Evolutionary conservation across 176 grass and related monocot genomes (phyloP).

Genomic region (Zoysia japonica): DNA sequence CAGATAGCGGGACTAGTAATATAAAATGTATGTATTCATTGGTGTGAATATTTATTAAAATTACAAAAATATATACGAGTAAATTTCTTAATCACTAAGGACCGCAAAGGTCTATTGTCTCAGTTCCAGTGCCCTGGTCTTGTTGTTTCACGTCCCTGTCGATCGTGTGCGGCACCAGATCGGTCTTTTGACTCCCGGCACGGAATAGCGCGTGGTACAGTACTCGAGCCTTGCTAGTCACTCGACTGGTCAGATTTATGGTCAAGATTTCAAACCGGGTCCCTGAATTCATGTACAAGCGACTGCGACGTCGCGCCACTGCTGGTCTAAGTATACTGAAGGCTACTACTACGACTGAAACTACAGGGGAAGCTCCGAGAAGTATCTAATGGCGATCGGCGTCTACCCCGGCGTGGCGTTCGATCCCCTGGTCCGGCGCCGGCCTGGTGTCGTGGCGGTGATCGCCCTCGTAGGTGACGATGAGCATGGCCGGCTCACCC

Average conservation of each 20-base stretch:
- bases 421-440: neutral
- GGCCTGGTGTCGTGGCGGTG: slow-evolving; percentile 42
- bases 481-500: slow-evolving; percentile 54
- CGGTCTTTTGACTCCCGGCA: neutral
- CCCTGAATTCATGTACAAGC: slow-evolving; percentile 27
- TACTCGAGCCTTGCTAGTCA: neutral
- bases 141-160: neutral
- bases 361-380: neutral
- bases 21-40: too few species aligned
- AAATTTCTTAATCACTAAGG: too few species aligned
- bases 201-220: neutral
- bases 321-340: neutral
- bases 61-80: too few species aligned
- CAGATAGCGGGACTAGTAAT: too few species aligned
- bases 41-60: too few species aligned
- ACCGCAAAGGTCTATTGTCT: too few species aligned
- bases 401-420: neutral
- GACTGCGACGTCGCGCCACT: neutral
- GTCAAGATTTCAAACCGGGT: slow-evolving; percentile 23
- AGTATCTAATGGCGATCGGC: neutral
- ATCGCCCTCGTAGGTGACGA: slow-evolving; percentile 71
- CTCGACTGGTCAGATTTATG: neutral
- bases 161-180: neutral
- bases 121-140: too few species aligned
- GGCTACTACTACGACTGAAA: neutral